Evolutionary conservation across 148 eudicot genomes (phyloP), one percentile per base, ranked within the genome.

Genomic region (Rhododendron molle): DNA sequence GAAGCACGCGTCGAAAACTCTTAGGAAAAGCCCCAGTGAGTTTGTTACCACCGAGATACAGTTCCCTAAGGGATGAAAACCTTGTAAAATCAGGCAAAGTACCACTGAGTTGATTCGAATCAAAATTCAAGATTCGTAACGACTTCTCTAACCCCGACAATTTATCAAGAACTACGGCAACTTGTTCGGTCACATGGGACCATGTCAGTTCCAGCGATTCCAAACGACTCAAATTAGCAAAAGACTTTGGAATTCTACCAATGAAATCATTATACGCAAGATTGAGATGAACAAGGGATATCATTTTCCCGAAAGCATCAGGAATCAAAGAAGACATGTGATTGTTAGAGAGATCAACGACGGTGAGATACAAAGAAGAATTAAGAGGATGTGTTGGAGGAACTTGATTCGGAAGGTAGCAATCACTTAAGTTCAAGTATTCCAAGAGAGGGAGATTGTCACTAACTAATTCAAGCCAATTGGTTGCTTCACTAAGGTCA

Each of bases 261-360:
- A 58, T 71, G 60, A 87, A 49, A 12, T 52, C 0, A 28, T 76
- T 85, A 4, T 34, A 3, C 4, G 73, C 52, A 12, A 89, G 83
- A 76, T 84, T 44, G 16, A 89, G 88, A 47, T 84, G 4, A 0
- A 84, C 54, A 38, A 86, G 80, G 10, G 36, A 40, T 5, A 38
- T 62, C 76, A 89, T 67, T 5, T 46, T 26, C 16, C 83, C 85
- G 13, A 86, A 28, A 23, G 4, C 77, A 69, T 46, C 71, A 2
- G 86, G 87, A 32, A 89, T 82, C 7, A 78, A 44, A 30, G 32
- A 60, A 18, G 83, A 69, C 34, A 89, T 69, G 14, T 6, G 0
- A 85, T 89, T 89, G 0, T 0, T 0, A 5, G 30, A 13, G n/a
- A 89, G 91, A 77, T 50, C 43, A 26, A 85, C 50, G 26, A 23